These are phyloP conservation scores for Leccinum longicurvipes DNA, from an alignment of 768 basidiomycete species.

Conservation along the genomic window DNA sequence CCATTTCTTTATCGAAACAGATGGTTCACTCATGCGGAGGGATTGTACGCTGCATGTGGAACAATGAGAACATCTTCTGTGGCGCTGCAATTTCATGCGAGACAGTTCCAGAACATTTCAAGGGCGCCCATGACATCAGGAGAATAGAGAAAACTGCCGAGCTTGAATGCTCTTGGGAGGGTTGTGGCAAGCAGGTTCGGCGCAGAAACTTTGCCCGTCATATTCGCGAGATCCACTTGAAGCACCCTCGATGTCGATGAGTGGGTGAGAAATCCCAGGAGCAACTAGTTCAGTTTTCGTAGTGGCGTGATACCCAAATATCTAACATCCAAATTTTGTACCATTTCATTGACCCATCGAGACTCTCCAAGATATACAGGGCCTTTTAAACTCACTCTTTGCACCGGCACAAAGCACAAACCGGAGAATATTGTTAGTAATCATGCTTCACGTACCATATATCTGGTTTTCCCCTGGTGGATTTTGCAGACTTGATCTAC, in stretches of 20 bases:
- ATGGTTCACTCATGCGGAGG: neutral
- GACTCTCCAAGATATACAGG: too few species aligned
- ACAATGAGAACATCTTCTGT: neutral
- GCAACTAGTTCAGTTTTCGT: neutral
- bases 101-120: neutral
- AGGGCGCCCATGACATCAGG: neutral
- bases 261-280: neutral
- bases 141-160: fast-evolving
- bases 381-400: too few species aligned
- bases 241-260: neutral
- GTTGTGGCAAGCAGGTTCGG: neutral
- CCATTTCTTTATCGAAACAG: neutral
- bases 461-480: too few species aligned
- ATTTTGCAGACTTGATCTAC: too few species aligned
- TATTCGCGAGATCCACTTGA: neutral
- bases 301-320: neutral
- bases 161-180: neutral
- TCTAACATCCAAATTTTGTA: neutral
- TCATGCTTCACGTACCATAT: too few species aligned
- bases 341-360: neutral
- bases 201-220: slow-evolving; percentile 12
- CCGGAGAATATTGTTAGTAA: too few species aligned
- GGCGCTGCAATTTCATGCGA: neutral
- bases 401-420: too few species aligned
- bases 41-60: neutral